These are phyloP conservation scores for Trametopsis cervina DNA, from an alignment of 768 basidiomycete genomes.

Conservation along the genomic window DNA sequence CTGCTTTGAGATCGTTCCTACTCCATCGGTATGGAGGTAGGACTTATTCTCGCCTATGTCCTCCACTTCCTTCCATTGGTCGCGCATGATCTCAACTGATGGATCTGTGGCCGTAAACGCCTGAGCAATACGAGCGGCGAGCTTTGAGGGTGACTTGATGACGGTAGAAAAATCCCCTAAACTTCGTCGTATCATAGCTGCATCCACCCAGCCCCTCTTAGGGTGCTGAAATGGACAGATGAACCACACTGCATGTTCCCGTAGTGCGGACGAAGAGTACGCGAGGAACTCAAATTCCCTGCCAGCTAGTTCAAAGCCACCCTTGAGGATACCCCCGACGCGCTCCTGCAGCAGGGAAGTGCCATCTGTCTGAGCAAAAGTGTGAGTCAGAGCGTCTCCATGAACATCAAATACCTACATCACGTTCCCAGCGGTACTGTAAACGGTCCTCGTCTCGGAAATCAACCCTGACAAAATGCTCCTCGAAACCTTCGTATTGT, in stretches of 20 bases:
- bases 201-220: conserved; percentile 38
- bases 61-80: conserved; percentile 57
- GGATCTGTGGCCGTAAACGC: conserved; percentile 80
- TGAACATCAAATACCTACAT: conserved; percentile 28
- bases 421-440: conserved; percentile 65
- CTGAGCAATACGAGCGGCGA: conserved; percentile 77
- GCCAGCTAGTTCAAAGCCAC: conserved; percentile 66
- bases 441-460: conserved; percentile 80
- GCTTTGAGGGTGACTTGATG: conserved; percentile 56
- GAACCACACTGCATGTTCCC: conserved; percentile 82
- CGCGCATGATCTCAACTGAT: conserved; percentile 46
- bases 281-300: conserved; percentile 74
- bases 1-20: conserved; percentile 65
- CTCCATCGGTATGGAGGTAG: conserved; percentile 66
- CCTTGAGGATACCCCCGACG: conserved; percentile 26
- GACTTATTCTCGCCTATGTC: conserved; percentile 41
- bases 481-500: conserved; percentile 47
- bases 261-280: conserved; percentile 73
- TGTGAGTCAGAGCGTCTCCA: neutral
- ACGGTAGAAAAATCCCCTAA: conserved; percentile 62
- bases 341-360: conserved; percentile 19
- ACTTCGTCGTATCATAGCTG: conserved; percentile 49
- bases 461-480: conserved; percentile 75
- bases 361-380: conserved; percentile 18
- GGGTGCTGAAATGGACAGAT: conserved; percentile 53